Percentiles rank a stretch among this genome's conserved stretches.
Conservation (phyloP, 257 asterid genomes). For the Solanum pinnatisectum region DNA sequence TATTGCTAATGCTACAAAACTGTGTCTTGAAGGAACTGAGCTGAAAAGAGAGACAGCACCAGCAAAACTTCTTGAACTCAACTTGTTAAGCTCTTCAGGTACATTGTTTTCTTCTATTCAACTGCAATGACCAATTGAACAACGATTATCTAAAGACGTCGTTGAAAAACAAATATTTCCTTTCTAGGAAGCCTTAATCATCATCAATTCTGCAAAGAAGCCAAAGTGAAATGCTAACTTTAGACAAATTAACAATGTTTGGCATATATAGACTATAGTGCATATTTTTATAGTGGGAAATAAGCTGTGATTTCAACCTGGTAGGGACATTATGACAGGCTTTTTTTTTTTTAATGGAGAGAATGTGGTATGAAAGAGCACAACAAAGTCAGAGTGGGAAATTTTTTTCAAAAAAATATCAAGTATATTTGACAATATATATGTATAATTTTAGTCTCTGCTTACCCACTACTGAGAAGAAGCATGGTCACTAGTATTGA, state of each 20-base stretch:
- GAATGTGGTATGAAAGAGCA: slow-evolving; percentile 19
- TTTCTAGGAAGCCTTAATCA: slow-evolving; percentile 3
- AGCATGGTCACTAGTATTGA: not conserved
- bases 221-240: slow-evolving; percentile 20
- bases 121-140: not conserved
- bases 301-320: slow-evolving; percentile 21
- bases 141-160: not conserved
- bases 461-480: not conserved
- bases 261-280: not conserved
- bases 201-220: slow-evolving; percentile 22
- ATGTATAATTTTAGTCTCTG: not conserved
- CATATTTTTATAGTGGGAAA: slow-evolving; percentile 8
- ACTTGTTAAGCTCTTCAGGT: not conserved
- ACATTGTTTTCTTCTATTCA: not conserved
- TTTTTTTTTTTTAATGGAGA: slow-evolving; percentile 35
- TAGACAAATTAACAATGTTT: slow-evolving; percentile 26
- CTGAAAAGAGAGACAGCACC: not conserved
- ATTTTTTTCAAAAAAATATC: not conserved
- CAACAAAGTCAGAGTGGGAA: slow-evolving; percentile 23
- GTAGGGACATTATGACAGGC: slow-evolving; percentile 44
- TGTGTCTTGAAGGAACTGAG: not conserved
- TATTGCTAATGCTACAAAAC: not conserved
- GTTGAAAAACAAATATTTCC: slow-evolving; percentile 1
- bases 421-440: not conserved
- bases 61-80: not conserved